Base-by-base conservation (phyloP, 2,329 filamentous ascomycete species). In the Albifimbria verrucaria region DNA sequence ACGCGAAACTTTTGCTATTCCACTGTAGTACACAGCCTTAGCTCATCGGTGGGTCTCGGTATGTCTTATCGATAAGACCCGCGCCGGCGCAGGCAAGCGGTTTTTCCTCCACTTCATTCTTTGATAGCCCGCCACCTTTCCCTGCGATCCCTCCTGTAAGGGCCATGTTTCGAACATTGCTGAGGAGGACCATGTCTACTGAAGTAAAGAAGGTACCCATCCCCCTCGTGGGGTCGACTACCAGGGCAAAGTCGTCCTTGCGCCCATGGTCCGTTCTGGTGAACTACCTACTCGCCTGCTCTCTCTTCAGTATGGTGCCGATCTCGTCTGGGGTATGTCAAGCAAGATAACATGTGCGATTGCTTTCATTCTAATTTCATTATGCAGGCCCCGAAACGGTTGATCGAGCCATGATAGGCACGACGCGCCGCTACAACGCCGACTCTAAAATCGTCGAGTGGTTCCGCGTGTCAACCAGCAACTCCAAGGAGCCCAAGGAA, bases 261-360 rank as follows among this genome's bases (percentile, higher is more conserved):
- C 94, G 56, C 94, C 94, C 41, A 99, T 99, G 94, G 93, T 97
- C 53, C 88, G 94, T 61, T 96, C 91, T n/a, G 94, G 94, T 67
- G 94, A 99, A 77, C 77, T 97, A 55, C 93, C 94, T 3, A 94
- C 90, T 39, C 87, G 94, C 54, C 81, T 99, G 23, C 75, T 96
- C 43, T 90, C 94, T 26, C 83, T 99, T 56, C 89, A 95, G 66
- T 97, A 99, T 70, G 94, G 94, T 60, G 94, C 94, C 50, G 94
- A 99, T 72, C 79, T 99, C 17, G 94, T 99, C 60, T 99, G 94
- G 93, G 93, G 88, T 89, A 70, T 61, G 79, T 74, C 36, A 20
- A 10, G 21, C 20, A n/a, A 11, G n/a, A 26, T 22, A 17, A 24
- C 9, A 12, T 20, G 12, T 11, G 4, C 18, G 9, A 41, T 55